Evolutionary conservation across 2,329 filamentous ascomycete genomes (phyloP).

Genomic region (Eutypa lata): DNA sequence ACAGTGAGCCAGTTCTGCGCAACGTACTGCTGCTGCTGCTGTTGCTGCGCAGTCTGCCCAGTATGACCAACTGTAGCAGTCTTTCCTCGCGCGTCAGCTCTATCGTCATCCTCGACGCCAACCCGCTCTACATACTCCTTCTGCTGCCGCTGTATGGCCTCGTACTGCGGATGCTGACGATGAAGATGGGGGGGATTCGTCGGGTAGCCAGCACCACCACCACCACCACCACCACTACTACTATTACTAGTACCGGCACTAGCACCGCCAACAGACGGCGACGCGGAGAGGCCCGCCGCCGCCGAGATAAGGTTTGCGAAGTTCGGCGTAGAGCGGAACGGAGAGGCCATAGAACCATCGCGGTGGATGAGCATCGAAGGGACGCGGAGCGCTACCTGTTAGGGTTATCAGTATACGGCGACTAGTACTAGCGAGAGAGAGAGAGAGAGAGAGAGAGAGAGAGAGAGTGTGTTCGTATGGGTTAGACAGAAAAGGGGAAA

Average conservation of each 20-base stretch:
- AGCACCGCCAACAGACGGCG: conserved; percentile 21
- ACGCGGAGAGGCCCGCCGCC: conserved; percentile 15
- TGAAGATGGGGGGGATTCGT: too few relatives aligned
- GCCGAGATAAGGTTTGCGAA: too few relatives aligned
- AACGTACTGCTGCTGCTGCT: conserved; percentile 23
- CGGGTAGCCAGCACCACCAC: too few relatives aligned
- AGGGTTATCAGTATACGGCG: too few relatives aligned
- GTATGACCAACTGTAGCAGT: conserved; percentile 23
- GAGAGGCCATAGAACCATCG: conserved; percentile 48
- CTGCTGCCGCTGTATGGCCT: conserved; percentile 27
- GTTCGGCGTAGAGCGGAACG: conserved; percentile 34
- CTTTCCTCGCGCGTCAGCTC: conserved; percentile 13
- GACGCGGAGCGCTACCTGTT: conserved; percentile 56
- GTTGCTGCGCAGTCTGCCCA: conserved; percentile 27
- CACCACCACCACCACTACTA: too few relatives aligned
- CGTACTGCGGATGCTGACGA: too few relatives aligned
- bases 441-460: too few relatives aligned
- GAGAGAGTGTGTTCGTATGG: too few relatives aligned
- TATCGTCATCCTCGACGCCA: too few relatives aligned
- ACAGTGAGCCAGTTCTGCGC: conserved; percentile 34
- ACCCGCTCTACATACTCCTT: conserved; percentile 41
- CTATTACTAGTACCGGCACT: background rate
- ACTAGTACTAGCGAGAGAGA: too few relatives aligned
- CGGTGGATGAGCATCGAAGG: conserved; percentile 61
- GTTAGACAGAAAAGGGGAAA: too few relatives aligned